A percentile compares a stretch with the other conserved stretches of the same genome.
These are phyloP conservation scores for Dentipellis fragilis DNA, from an alignment of 768 basidiomycete genomes.

Conservation along the genomic window DNA sequence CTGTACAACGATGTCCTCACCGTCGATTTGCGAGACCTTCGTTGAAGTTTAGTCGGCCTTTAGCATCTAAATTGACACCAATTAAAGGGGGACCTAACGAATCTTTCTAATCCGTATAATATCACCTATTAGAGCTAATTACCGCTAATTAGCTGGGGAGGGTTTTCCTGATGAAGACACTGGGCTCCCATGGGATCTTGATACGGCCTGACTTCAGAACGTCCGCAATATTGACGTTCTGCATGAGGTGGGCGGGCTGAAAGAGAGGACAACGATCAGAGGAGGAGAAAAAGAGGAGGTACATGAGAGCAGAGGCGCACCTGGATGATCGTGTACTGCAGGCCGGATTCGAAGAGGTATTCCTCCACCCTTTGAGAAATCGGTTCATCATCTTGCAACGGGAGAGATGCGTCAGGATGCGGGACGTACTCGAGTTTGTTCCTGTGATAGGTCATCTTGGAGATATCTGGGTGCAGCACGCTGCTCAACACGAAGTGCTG, in stretches of 20 bases:
- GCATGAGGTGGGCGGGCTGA: not conserved
- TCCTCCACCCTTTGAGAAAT: constrained; percentile 29
- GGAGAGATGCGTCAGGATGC: too few relatives aligned
- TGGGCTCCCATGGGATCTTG: not conserved
- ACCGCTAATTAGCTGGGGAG: too few relatives aligned
- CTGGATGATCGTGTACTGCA: constrained; percentile 28
- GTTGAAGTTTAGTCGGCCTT: too few relatives aligned
- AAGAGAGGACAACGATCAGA: not conserved
- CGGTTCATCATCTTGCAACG: too few relatives aligned
- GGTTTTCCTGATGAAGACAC: too few relatives aligned
- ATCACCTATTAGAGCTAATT: too few relatives aligned
- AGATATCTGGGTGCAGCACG: constrained; percentile 21
- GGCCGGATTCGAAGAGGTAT: constrained; percentile 25
- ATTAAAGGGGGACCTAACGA: too few relatives aligned
- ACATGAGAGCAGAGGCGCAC: constrained; percentile 9
- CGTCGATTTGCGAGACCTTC: too few relatives aligned
- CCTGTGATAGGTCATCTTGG: constrained; percentile 21
- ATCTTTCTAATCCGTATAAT: too few relatives aligned
- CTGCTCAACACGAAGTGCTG: constrained; percentile 25
- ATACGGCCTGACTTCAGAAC: not conserved
- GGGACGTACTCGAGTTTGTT: constrained; percentile 16
- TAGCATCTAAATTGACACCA: too few relatives aligned
- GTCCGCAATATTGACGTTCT: not conserved
- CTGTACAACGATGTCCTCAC: too few relatives aligned
- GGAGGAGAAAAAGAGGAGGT: too few relatives aligned